Evolutionary conservation across 179 eudicot genomes (phyloP).

Genomic region (Nepenthes alata): DNA sequence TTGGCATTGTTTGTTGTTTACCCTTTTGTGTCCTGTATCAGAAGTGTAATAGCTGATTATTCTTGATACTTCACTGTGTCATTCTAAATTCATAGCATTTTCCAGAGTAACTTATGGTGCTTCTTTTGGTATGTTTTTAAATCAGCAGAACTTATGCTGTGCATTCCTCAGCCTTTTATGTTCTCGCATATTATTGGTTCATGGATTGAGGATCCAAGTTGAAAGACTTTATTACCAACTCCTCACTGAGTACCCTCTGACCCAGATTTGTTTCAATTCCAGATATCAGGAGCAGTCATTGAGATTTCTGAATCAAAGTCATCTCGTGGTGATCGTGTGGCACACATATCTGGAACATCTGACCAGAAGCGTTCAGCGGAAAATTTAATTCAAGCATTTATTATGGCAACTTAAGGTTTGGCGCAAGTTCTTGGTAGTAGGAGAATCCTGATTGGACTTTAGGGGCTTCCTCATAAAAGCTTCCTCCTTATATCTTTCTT

Average conservation of each 20-base stretch:
- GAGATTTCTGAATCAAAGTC: conserved; percentile 75
- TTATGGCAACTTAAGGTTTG: conserved; percentile 60
- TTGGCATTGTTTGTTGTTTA: too few species aligned
- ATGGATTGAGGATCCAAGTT: too few species aligned
- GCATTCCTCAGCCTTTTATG: too few species aligned
- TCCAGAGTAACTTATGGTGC: too few species aligned
- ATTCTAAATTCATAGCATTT: too few species aligned
- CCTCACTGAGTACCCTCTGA: background rate
- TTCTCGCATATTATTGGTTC: too few species aligned
- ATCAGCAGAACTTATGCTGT: too few species aligned
- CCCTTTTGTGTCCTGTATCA: too few species aligned
- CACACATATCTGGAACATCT: conserved; percentile 68
- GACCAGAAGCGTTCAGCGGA: conserved; percentile 93
- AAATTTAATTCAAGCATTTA: conserved; percentile 87
- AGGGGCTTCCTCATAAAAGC: conserved; percentile 15
- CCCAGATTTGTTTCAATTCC: conserved; percentile 20
- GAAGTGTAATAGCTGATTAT: too few species aligned
- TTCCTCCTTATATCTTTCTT: conserved; percentile 20
- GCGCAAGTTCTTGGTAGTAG: conserved; percentile 18
- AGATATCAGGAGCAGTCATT: conserved; percentile 88
- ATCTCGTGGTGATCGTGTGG: conserved; percentile 79
- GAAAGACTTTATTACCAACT: too few species aligned
- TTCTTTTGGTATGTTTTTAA: too few species aligned
- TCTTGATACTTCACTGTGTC: too few species aligned
- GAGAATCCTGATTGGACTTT: conserved; percentile 18